Evolutionary conservation across 2,329 filamentous ascomycete species (phyloP), one percentile per base, ranked within the genome.

Genomic region (Colletotrichum cereale): DNA sequence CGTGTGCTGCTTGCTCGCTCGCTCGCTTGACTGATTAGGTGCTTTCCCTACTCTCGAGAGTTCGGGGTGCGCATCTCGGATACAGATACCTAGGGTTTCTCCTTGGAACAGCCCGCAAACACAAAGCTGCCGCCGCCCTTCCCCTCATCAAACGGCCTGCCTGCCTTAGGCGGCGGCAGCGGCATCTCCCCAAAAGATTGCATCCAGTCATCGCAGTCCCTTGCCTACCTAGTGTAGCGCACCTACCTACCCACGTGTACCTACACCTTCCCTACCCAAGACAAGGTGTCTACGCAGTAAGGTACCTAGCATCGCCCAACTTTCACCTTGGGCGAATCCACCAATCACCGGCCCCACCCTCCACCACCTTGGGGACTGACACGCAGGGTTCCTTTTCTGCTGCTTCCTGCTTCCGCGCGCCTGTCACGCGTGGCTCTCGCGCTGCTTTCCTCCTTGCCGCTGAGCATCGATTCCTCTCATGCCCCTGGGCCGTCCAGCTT

Each of bases 141-240:
- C 47, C n/a, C 44, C 48, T 52, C 48, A 42, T 48, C 47, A 66
- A 26, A 60, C 26, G 36, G 36, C 36, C n/a, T n/a, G 26, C 53
- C 36, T 58, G 29, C 52, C 42, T 26, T 24, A 65, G 61, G 16
- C 31, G 38, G 42, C 44, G 10, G 53, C 26, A 47, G 12, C n/a
- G n/a, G n/a, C n/a, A n/a, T n/a, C n/a, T n/a, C 67, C 57, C 63
- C 42, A 62, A 26, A 52, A 63, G 26, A 67, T 62, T 71, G 56
- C 64, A 71, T 62, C 64, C 57, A 52, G 34, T 57, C 40, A 48
- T 66, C 47, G 44, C 29, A 21, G 21, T 57, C 34, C 29, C 48
- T 34, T 66, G 40, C 57, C 24, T 53, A 16, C 26, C 44, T 16
- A n/a, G n/a, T n/a, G n/a, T n/a, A n/a, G n/a, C n/a, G n/a, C n/a